A percentile compares a stretch with the other conserved stretches of the same genome.
Conservation (phyloP, 2,329 filamentous ascomycete species). For the Sporothrix luriei region DNA sequence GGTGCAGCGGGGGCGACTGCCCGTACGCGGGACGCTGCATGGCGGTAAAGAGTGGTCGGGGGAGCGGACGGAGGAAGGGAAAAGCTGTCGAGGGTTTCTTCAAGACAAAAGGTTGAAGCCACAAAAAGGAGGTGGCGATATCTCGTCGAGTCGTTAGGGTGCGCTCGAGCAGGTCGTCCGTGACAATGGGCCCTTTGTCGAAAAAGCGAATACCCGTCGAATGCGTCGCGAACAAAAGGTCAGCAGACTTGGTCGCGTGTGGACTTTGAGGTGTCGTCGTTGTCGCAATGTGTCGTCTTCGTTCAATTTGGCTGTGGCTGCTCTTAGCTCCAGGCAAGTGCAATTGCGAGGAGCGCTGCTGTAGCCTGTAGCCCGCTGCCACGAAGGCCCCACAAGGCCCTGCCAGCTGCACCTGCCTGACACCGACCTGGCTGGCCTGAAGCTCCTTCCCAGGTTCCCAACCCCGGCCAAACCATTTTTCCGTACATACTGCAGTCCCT, state of each 20-base stretch:
- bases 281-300: conserved; percentile 34
- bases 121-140: conserved; percentile 8
- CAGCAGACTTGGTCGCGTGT: conserved; percentile 1
- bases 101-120: background rate
- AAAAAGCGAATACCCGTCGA: background rate
- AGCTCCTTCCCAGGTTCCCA: background rate
- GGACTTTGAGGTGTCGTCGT: conserved; percentile 24
- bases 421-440: background rate
- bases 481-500: conserved; percentile 23
- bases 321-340: background rate
- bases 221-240: conserved; percentile 1
- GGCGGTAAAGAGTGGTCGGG: conserved; percentile 39
- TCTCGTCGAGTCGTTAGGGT: background rate
- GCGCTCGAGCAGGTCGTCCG: background rate
- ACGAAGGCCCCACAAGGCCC: background rate
- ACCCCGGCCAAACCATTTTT: conserved; percentile 24
- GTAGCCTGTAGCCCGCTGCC: background rate
- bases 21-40: conserved; percentile 89
- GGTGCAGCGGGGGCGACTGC: conserved; percentile 90
- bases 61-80: background rate
- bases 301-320: conserved; percentile 12
- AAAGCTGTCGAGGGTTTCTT: background rate
- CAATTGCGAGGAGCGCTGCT: conserved; percentile 13
- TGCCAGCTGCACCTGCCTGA: background rate
- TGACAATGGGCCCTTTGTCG: background rate